These are phyloP conservation scores for Trichoderma guizhouense DNA, from an alignment of 2,329 filamentous ascomycete species.

Conservation along the genomic window DNA sequence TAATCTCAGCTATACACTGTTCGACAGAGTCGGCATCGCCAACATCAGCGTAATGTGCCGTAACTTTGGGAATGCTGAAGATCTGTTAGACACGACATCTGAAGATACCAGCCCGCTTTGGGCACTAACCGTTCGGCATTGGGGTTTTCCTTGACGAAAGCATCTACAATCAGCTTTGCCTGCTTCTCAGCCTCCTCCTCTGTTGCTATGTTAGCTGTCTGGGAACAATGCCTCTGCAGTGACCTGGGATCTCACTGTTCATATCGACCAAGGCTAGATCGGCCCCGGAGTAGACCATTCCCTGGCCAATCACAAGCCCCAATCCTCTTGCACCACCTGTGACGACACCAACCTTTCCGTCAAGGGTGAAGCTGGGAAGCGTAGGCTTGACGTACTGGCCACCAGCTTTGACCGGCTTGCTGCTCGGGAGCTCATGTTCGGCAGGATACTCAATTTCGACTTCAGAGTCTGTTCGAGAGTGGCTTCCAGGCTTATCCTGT, in stretches of 20 bases:
- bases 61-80: constrained; percentile 70
- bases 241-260: constrained; percentile 60
- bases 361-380: constrained; percentile 79
- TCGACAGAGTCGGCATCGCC: constrained; percentile 76
- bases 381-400: constrained; percentile 83
- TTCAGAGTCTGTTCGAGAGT: constrained; percentile 75
- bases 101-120: background rate
- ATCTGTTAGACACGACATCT: background rate
- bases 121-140: constrained; percentile 60
- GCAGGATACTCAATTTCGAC: constrained; percentile 77
- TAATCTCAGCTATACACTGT: constrained; percentile 61
- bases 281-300: constrained; percentile 81
- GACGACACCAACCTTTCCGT: constrained; percentile 77
- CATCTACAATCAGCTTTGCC: constrained; percentile 67
- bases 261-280: constrained; percentile 90
- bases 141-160: constrained; percentile 77
- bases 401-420: constrained; percentile 67
- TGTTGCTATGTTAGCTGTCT: constrained; percentile 33
- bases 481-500: constrained; percentile 55
- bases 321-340: constrained; percentile 88
- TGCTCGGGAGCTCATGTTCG: constrained; percentile 68
- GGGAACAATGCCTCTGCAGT: background rate
- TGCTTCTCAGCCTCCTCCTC: constrained; percentile 81
- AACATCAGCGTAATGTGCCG: constrained; percentile 87
- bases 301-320: constrained; percentile 90